Conservation (phyloP, 2,329 filamentous ascomycete species). For the Cladosporium sp. region DNA sequence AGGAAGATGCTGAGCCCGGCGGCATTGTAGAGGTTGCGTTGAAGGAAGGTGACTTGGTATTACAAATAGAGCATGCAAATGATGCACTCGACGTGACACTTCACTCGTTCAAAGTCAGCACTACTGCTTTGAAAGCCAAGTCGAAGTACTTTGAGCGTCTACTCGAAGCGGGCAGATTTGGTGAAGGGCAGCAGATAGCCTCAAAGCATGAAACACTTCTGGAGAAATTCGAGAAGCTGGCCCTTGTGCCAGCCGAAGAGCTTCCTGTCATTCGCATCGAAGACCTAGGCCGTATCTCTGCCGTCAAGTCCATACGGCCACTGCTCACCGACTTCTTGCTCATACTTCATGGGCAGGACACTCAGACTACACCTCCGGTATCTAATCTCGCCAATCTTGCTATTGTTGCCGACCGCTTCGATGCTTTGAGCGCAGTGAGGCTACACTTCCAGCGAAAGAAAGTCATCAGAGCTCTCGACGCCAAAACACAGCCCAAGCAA, state of each 20-base stretch:
- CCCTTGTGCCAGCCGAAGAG: slow-evolving; percentile 37
- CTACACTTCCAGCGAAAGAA: slow-evolving; percentile 49
- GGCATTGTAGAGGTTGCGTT: not conserved
- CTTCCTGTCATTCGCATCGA: slow-evolving; percentile 63
- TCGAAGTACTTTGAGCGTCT: slow-evolving; percentile 69
- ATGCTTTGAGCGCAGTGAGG: slow-evolving; percentile 55
- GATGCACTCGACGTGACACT: slow-evolving; percentile 45
- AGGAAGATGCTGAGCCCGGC: not conserved
- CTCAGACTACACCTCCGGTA: slow-evolving; percentile 45
- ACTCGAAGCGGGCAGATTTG: slow-evolving; percentile 59
- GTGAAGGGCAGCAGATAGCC: slow-evolving; percentile 56
- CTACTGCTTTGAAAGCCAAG: slow-evolving; percentile 53
- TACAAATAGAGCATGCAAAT: slow-evolving; percentile 63
- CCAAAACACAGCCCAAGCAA: slow-evolving; percentile 40
- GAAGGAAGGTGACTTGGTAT: slow-evolving; percentile 57
- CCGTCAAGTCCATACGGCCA: slow-evolving; percentile 51
- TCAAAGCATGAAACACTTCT: slow-evolving; percentile 50
- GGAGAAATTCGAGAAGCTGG: slow-evolving; percentile 44
- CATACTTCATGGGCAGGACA: slow-evolving; percentile 58
- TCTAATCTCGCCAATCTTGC: slow-evolving; percentile 63
- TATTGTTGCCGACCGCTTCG: slow-evolving; percentile 69
- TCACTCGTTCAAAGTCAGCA: slow-evolving; percentile 62
- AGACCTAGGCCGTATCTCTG: slow-evolving; percentile 66
- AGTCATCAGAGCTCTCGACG: slow-evolving; percentile 39
- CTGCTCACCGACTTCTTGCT: slow-evolving; percentile 62